phyloP scores from a whole-genome alignment of 495 filamentous ascomycete species.

The Bacidia gigantensis region DNA sequence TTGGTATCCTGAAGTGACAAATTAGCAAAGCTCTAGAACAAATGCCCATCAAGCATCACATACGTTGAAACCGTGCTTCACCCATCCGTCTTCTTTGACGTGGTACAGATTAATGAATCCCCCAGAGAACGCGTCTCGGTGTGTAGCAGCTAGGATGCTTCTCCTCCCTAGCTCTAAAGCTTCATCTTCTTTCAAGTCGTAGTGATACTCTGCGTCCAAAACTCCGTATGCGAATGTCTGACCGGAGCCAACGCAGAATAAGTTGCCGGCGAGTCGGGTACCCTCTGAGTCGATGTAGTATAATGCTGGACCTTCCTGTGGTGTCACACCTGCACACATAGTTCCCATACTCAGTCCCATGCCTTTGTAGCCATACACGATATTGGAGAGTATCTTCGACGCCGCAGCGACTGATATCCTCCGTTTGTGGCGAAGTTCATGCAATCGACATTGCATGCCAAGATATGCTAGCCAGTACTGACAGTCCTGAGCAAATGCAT shows the following conservation, averaged over 20 bases:
- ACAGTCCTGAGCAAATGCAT: conserved; percentile 51
- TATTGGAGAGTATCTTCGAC: conserved; percentile 95
- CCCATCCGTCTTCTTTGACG: conserved; percentile 96
- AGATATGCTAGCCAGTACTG: conserved; percentile 99
- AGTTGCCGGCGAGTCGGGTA: conserved; percentile 78
- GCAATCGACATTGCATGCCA: conserved; percentile 96
- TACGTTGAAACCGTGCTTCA: conserved; percentile 84
- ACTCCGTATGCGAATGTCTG: conserved; percentile 99
- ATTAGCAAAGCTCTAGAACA: conserved; percentile 9
- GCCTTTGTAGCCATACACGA: conserved; percentile 96
- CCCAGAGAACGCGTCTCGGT: conserved; percentile 94
- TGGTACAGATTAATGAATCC: conserved; percentile 98
- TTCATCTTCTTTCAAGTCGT: conserved; percentile 72
- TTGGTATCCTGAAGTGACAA: conserved; percentile 49
- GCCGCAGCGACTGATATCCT: conserved; percentile 94
- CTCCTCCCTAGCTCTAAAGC: conserved; percentile 80
- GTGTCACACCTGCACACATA: conserved; percentile 96
- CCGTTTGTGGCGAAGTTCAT: conserved; percentile 97
- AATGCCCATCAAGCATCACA: conserved; percentile 17
- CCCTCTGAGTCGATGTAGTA: conserved; percentile 99
- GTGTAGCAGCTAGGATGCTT: conserved; percentile 91
- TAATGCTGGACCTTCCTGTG: conserved; percentile 87
- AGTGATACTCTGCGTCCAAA: conserved; percentile 84
- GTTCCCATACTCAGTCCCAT: conserved; percentile 97
- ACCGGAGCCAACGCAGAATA: conserved; percentile 96